These are phyloP conservation scores for Globisporangium cystogenes DNA, from an alignment of 352 stramenopile genomes.

Conservation along the genomic window DNA sequence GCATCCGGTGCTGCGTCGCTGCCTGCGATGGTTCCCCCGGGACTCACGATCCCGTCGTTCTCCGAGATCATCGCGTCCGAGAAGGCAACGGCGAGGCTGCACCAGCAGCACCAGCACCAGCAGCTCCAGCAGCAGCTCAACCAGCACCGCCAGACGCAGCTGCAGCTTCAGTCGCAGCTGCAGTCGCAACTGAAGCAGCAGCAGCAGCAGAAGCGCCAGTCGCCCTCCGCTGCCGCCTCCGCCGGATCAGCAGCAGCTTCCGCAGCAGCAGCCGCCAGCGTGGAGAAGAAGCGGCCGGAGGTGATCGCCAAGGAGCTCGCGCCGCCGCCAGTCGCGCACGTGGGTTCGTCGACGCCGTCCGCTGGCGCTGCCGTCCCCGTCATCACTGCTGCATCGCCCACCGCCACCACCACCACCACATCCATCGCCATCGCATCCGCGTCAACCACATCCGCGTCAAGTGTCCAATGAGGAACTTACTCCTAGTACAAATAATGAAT, in stretches of 20 bases:
- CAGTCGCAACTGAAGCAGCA: constrained; percentile 1
- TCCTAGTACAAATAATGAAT: too few species aligned
- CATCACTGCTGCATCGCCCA: neutral
- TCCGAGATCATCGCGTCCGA: constrained; percentile 16
- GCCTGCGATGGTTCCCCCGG: constrained; percentile 12
- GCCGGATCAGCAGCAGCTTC: neutral
- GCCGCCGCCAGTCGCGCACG: neutral
- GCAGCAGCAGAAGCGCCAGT: constrained; percentile 15
- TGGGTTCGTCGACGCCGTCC: neutral
- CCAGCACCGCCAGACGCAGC: constrained; percentile 19
- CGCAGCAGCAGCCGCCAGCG: neutral
- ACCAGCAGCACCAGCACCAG: constrained; percentile 22
- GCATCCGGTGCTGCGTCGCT: neutral
- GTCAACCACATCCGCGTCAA: too few species aligned
- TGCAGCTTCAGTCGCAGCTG: constrained; percentile 18
- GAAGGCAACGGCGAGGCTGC: constrained; percentile 9
- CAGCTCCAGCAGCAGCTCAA: constrained; percentile 19
- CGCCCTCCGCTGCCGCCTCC: constrained; percentile 1
- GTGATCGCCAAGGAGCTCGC: constrained; percentile 5
- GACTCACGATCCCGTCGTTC: constrained; percentile 15
- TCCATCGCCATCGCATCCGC: too few species aligned
- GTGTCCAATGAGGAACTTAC: too few species aligned
- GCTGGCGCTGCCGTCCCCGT: neutral
- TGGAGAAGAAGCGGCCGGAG: constrained; percentile 12
- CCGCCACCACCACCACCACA: too few species aligned